Base-by-base conservation (phyloP, 1,284 basidiomycete genomes). In the Coniferiporia sulphurascens region DNA sequence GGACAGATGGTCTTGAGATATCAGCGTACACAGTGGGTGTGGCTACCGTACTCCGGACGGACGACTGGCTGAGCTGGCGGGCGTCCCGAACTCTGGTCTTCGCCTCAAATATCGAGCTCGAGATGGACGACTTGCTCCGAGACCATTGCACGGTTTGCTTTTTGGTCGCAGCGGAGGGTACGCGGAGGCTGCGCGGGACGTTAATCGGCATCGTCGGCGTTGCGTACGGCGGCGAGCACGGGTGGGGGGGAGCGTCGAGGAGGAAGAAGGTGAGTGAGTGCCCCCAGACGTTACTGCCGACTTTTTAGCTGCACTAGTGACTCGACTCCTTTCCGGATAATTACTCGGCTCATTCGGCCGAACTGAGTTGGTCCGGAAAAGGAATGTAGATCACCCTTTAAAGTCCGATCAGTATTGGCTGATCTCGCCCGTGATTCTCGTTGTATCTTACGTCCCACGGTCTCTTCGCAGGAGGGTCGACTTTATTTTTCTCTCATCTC, bases 41-140 rank as follows among this genome's bases (percentile, higher is more conserved):
- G 52, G 86, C 77, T 44, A 78, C 76, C 56, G 86, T 86, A 61
- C 71, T 70, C 34, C 71, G 74, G n/a, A 76, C 70, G 10, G 86
- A 81, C 12, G 86, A 82, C 64, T 83, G 83, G 71, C 87, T 89
- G 68, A 93, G 82, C 66, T 83, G 79, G 65, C 82, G 69, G 12
- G 77, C 76, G 70, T 90, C 88, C 66, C 82, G 76, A 53, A 93
- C 85, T 72, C 90, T 84, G 49, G 80, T 79, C 73, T 85, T 87
- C 52, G 86, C 85, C 44, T 89, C 86, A 58, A 85, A 69, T 68
- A 87, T 85, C 9, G 83, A 83, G 32, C 72, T 68, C 5, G 76
- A 69, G 51, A 71, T 70, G 6, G 73, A 56, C 48, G 61, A 59
- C 41, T 56, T 59, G 50, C 53, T 55, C 7, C 61, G 57, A 9